phyloP scores from a whole-genome alignment of 2,329 filamentous ascomycete species.

The Neonectria faginata region DNA sequence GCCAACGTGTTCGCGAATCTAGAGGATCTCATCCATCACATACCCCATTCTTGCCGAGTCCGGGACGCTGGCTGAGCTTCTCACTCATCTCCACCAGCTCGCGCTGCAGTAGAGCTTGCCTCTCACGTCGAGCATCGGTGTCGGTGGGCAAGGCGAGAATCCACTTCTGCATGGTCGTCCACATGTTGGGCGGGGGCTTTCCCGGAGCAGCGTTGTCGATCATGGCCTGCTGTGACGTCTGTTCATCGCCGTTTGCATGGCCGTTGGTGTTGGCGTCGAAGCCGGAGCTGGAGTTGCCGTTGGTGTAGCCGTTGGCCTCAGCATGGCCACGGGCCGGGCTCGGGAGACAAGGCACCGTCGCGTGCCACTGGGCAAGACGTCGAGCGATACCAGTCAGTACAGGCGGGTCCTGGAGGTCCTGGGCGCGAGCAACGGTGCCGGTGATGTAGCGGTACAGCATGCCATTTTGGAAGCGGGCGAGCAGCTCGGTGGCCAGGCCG shows the following conservation, averaged over 20 bases:
- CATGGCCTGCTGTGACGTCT: slow-evolving; percentile 50
- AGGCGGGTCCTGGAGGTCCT: slow-evolving; percentile 79
- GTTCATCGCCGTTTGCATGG: slow-evolving; percentile 43
- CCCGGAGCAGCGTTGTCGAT: slow-evolving; percentile 69
- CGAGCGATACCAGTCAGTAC: slow-evolving; percentile 87
- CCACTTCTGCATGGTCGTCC: slow-evolving; percentile 98
- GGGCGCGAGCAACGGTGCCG: slow-evolving; percentile 81
- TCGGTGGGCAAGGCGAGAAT: slow-evolving; percentile 83
- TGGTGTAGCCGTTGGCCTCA: slow-evolving; percentile 37
- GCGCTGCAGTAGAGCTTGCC: slow-evolving; percentile 75
- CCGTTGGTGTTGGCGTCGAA: slow-evolving; percentile 46
- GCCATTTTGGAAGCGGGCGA: slow-evolving; percentile 95
- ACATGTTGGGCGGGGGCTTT: slow-evolving; percentile 85
- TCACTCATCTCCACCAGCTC: slow-evolving; percentile 79
- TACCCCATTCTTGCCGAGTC: slow-evolving; percentile 81
- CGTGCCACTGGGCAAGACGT: slow-evolving; percentile 93
- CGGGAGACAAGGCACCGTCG: slow-evolving; percentile 70
- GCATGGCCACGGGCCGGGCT: slow-evolving; percentile 42
- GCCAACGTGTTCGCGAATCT: slow-evolving; percentile 16
- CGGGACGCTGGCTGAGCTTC: slow-evolving; percentile 80
- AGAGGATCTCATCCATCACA: slow-evolving; percentile 47
- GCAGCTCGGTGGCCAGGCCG: slow-evolving; percentile 84
- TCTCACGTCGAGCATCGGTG: slow-evolving; percentile 75
- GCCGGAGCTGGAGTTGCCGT: slow-evolving; percentile 55
- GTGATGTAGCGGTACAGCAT: slow-evolving; percentile 93